Evolutionary conservation across 257 asterid species (phyloP).

Genomic region (Capsicum rhomboideum): DNA sequence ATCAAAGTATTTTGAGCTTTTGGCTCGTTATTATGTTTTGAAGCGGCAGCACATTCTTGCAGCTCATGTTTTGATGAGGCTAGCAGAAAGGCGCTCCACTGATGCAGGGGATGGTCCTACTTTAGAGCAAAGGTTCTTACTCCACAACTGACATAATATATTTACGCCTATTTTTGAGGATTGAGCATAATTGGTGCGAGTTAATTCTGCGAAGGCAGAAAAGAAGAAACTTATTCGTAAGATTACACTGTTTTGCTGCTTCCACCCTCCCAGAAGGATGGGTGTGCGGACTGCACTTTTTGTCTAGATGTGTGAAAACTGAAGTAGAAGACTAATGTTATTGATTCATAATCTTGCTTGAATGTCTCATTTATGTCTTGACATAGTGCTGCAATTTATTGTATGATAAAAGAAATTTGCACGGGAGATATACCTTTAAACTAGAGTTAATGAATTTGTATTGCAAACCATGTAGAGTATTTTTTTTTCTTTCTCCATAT

Average conservation of each 20-base stretch:
- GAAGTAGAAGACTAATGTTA: not conserved
- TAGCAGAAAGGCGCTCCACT: slow-evolving; percentile 81
- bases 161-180: not conserved
- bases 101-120: slow-evolving; percentile 69
- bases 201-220: not conserved
- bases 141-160: slow-evolving; percentile 7
- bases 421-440: not conserved
- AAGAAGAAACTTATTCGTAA: not conserved
- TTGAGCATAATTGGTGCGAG: not conserved
- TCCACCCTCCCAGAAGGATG: not conserved
- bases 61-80: slow-evolving; percentile 84
- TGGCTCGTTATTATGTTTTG: slow-evolving; percentile 85
- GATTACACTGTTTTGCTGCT: not conserved
- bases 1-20: slow-evolving; percentile 69
- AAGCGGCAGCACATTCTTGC: slow-evolving; percentile 94
- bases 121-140: slow-evolving; percentile 79
- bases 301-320: not conserved
- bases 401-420: not conserved
- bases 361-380: not conserved
- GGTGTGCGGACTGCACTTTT: not conserved
- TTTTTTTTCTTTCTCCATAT: not conserved
- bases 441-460: not conserved
- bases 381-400: not conserved
- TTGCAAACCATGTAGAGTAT: not conserved
- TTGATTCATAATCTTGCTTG: not conserved